A percentile compares a stretch with the other conserved stretches of the same genome.
Evolutionary conservation across 2,329 filamentous ascomycete genomes (phyloP).

Genomic region (Penicillium sp.): DNA sequence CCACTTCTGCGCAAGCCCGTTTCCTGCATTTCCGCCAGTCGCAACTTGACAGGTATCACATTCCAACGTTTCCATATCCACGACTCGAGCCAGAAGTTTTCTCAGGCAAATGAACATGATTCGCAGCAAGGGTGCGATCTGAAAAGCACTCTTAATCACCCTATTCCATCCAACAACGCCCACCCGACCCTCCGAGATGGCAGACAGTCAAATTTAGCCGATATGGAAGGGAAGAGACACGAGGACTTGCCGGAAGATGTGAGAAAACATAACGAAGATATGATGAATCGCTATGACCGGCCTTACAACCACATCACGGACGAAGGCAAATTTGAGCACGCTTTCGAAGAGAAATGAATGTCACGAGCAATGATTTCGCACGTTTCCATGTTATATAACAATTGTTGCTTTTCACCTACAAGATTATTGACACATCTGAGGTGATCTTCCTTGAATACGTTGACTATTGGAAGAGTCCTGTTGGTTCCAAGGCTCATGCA

Average conservation of each 20-base stretch:
- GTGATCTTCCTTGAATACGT: too few species aligned
- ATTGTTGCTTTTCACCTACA: neutral
- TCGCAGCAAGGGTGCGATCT: neutral
- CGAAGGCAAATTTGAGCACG: slow-evolving; percentile 23
- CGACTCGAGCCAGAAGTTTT: neutral
- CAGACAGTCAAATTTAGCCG: slow-evolving; percentile 31
- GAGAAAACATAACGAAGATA: slow-evolving; percentile 35
- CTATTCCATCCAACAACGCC: slow-evolving; percentile 35
- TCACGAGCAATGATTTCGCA: neutral
- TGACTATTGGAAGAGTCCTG: too few species aligned
- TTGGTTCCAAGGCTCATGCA: too few species aligned
- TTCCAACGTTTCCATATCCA: neutral
- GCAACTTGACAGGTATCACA: neutral
- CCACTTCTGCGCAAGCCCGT: neutral
- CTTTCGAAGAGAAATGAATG: neutral
- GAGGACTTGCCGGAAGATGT: slow-evolving; percentile 36
- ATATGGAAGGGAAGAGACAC: slow-evolving; percentile 26
- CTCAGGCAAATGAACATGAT: neutral
- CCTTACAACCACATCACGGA: slow-evolving; percentile 35
- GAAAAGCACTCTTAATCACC: slow-evolving; percentile 7
- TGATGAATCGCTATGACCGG: slow-evolving; percentile 34
- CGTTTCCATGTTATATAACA: neutral
- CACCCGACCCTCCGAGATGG: slow-evolving; percentile 35
- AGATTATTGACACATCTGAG: too few species aligned
- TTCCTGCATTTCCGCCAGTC: neutral